phyloP scores from a whole-genome alignment of 208 protist genomes.

The Wallacemonas sp. region DNA sequence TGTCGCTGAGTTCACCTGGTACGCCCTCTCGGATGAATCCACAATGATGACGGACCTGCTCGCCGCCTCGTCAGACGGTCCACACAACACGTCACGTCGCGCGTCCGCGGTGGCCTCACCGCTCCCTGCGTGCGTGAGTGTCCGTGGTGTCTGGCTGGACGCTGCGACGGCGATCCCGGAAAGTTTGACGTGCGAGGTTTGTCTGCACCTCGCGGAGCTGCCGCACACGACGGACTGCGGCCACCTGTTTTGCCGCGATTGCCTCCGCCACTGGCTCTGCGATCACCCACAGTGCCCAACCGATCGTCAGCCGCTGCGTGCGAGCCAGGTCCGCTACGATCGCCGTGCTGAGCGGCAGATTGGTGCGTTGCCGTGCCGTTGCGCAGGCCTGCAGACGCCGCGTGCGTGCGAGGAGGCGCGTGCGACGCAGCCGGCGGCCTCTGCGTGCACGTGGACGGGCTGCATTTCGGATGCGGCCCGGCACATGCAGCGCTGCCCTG shows the following conservation, averaged over 20 bases:
- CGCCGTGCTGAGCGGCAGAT: constrained; percentile 33
- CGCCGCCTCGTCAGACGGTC: background rate
- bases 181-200: constrained; percentile 28
- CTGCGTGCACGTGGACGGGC: constrained; percentile 32
- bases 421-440: background rate
- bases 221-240: constrained; percentile 35
- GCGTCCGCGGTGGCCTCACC: background rate
- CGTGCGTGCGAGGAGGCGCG: background rate
- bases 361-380: constrained; percentile 18
- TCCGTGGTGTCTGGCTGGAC: constrained; percentile 2
- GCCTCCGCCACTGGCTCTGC: constrained; percentile 22
- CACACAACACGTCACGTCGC: background rate
- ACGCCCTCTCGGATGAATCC: background rate
- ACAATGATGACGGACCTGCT: background rate
- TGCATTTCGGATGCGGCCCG: constrained; percentile 23
- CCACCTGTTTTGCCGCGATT: constrained; percentile 34
- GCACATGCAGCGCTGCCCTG: constrained; percentile 29
- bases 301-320: constrained; percentile 22
- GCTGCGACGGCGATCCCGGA: constrained; percentile 17
- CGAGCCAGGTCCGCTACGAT: constrained; percentile 26
- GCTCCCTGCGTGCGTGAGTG: background rate
- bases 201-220: constrained; percentile 17
- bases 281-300: constrained; percentile 28
- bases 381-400: constrained; percentile 5
- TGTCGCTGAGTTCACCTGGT: background rate